Base-by-base conservation (phyloP, 164 flowering plant genomes). In the Protea cynaroides region DNA sequence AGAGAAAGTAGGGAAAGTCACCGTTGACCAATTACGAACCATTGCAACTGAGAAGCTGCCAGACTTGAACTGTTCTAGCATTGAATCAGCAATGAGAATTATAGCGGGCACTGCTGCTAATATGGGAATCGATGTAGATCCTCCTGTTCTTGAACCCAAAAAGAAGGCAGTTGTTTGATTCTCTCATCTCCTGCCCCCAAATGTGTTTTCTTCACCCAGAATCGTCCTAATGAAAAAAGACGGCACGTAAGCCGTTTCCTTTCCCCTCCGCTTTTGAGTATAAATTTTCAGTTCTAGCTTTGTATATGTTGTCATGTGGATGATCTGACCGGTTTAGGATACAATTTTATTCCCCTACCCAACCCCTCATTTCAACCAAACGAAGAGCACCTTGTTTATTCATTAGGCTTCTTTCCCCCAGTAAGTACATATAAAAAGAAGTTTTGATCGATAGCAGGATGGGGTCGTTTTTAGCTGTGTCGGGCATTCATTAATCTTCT, bases 71-170 rank as follows among this genome's bases (percentile, higher is more conserved):
- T 91, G 98, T 71, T 50, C 92, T 1, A 85, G 62, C 24, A 72
- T 94, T 21, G 99, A 91, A 63, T 88, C 98, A 24, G 97, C 98
- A 50, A 93, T 93, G 96, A 88, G 93, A 75, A 83, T 88, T 22
- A 86, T 91, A 44, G 98, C 98, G n/a, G 96, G 98, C 61, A 91
- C 97, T 25, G 97, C 97, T 46, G 96, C 94, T 44, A 93, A 93
- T 69, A 93, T 93, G 97, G 97, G 98, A 14, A 89, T 94, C 21
- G 95, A 87, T 21, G 57, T 94, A 53, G 97, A 94, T 58, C 96
- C 97, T 71, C 97, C 96, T 9, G 74, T 93, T 76, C 92, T 93
- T 62, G 83, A 83, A 75, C 79, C 82, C 24, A 90, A 86, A 69
- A 63, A 70, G 79, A 88, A 92, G 76, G 82, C 72, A 59, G 59